phyloP scores from a whole-genome alignment of 495 filamentous ascomycete genomes.

The Podospora pseudoanserina region DNA sequence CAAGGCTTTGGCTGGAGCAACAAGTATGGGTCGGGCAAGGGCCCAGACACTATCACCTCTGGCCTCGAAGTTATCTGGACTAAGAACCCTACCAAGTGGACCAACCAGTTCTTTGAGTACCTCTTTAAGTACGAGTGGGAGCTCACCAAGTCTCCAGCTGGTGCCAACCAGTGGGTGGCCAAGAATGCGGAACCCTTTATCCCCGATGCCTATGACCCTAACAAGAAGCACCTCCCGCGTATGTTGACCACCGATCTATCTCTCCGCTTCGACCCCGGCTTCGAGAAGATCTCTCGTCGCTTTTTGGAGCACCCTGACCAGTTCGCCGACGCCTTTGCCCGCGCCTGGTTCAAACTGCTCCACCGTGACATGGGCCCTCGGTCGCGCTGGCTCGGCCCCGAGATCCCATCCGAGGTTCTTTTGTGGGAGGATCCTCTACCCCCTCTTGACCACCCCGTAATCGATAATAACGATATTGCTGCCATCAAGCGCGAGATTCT shows the following conservation, averaged over 20 bases:
- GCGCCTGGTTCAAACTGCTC: conserved; percentile 75
- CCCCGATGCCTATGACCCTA: conserved; percentile 62
- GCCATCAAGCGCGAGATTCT: conserved; percentile 64
- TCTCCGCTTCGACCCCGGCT: conserved; percentile 63
- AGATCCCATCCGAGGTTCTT: conserved; percentile 59
- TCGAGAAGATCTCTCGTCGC: conserved; percentile 68
- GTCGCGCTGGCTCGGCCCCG: conserved; percentile 63
- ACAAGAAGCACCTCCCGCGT: conserved; percentile 60
- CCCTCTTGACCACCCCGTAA: conserved; percentile 47
- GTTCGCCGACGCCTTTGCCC: conserved; percentile 61
- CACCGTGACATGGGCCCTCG: conserved; percentile 72
- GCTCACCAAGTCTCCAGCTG: conserved; percentile 65
- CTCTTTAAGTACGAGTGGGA: conserved; percentile 77
- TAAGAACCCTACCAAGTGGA: conserved; percentile 65
- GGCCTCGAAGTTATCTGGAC: conserved; percentile 74
- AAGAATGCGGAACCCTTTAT: conserved; percentile 62
- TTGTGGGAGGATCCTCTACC: conserved; percentile 67
- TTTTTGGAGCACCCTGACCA: conserved; percentile 63
- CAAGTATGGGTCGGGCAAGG: conserved; percentile 56
- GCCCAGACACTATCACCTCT: conserved; percentile 64
- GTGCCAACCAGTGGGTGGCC: conserved; percentile 69
- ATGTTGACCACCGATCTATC: conserved; percentile 71
- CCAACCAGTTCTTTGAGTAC: conserved; percentile 64
- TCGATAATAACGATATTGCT: conserved; percentile 56
- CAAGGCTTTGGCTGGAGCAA: conserved; percentile 68